phyloP scores from a whole-genome alignment of 257 asterid species.

The Henckelia pumila region DNA sequence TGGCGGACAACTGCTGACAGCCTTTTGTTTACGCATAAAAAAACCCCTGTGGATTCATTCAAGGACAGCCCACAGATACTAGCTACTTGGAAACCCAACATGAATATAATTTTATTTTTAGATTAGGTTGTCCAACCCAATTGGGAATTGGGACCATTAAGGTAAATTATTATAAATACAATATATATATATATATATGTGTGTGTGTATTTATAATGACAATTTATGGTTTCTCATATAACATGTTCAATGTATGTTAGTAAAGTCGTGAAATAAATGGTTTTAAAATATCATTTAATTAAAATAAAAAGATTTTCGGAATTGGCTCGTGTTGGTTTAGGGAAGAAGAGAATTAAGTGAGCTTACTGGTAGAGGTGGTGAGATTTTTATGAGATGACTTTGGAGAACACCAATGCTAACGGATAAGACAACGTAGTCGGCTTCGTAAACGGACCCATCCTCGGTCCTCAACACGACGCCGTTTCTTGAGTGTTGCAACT shows the following conservation, averaged over 20 bases:
- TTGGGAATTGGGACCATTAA: slow-evolving; percentile 34
- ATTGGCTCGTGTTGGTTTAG: not conserved
- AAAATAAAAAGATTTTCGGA: too few species aligned
- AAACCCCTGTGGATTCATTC: not conserved
- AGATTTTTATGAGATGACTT: slow-evolving; percentile 66
- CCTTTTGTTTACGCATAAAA: too few species aligned
- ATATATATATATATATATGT: too few species aligned
- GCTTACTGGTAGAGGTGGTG: slow-evolving; percentile 78
- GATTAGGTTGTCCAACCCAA: slow-evolving; percentile 35
- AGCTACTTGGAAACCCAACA: too few species aligned
- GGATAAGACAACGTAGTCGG: slow-evolving; percentile 78
- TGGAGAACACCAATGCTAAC: slow-evolving; percentile 94
- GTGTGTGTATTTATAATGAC: too few species aligned
- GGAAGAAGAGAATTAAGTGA: not conserved
- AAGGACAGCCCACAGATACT: not conserved
- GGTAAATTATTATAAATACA: not conserved
- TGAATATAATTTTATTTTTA: too few species aligned
- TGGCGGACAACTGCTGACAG: too few species aligned
- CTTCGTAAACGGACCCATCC: slow-evolving; percentile 84
- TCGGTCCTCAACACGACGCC: slow-evolving; percentile 75
- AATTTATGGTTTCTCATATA: too few species aligned
- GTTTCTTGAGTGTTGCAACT: slow-evolving; percentile 80
- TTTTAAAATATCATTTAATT: not conserved
- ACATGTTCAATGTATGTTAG: not conserved
- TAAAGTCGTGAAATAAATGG: slow-evolving; percentile 22